Percentiles rank a stretch among this genome's conserved stretches.
phyloP scores from a whole-genome alignment of 768 basidiomycete genomes.

The Amanita fuliginea region DNA sequence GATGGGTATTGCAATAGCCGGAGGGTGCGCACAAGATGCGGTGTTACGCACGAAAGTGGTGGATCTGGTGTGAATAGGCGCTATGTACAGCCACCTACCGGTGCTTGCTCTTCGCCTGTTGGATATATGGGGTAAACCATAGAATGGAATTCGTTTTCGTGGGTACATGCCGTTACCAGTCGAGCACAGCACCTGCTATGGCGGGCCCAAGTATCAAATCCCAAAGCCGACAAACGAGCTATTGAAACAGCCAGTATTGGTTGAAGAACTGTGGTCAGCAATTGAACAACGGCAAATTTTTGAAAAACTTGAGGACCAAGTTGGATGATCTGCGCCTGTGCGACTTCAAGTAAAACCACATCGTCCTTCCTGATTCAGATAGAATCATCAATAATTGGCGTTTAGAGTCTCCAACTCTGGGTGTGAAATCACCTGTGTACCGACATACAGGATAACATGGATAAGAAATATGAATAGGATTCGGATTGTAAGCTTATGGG shows the following conservation, averaged over 20 bases:
- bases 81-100: slow-evolving; percentile 5
- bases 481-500: background rate
- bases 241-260: no score
- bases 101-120: slow-evolving; percentile 5
- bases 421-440: background rate
- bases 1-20: background rate
- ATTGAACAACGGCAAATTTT: no score
- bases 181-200: background rate
- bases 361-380: background rate
- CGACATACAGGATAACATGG: background rate
- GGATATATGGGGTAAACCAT: slow-evolving; percentile 4
- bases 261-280: no score
- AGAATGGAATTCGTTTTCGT: background rate
- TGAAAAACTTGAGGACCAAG: no score
- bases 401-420: background rate
- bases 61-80: background rate
- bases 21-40: background rate
- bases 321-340: no score
- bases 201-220: no score
- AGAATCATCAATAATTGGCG: background rate
- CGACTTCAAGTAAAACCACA: no score
- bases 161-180: background rate
- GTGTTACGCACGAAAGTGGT: background rate
- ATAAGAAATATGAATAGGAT: background rate
- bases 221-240: no score